phyloP scores from a whole-genome alignment of 306 rosid species.

The Cicer chorassanicum region DNA sequence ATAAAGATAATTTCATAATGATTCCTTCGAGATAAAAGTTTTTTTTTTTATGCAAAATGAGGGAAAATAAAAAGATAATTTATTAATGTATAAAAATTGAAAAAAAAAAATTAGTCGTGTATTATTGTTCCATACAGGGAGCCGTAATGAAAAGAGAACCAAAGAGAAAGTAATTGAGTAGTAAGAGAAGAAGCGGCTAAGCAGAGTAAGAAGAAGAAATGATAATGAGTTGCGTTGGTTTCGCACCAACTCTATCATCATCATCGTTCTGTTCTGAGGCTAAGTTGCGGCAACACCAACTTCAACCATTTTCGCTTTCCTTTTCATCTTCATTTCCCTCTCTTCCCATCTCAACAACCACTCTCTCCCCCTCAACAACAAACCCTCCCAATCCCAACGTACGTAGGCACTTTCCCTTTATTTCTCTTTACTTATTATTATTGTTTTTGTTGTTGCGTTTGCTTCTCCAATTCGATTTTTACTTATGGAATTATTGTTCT shows the following conservation, averaged over 20 bases:
- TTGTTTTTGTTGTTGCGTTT: not conserved
- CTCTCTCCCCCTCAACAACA: not conserved
- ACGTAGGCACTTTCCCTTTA: not conserved
- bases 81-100: too few species aligned
- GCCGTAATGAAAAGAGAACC: too few species aligned
- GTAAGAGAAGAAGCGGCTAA: too few species aligned
- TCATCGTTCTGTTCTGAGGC: not conserved
- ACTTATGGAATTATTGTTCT: too few species aligned
- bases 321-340: not conserved
- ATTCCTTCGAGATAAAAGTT: too few species aligned
- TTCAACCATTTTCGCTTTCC: not conserved
- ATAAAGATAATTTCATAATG: too few species aligned
- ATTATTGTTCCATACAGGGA: too few species aligned
- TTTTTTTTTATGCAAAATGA: too few species aligned
- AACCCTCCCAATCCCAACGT: not conserved
- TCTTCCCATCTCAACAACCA: not conserved
- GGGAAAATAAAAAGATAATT: too few species aligned
- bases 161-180: too few species aligned
- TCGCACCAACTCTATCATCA: not conserved
- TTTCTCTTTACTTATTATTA: not conserved
- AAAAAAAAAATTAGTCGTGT: too few species aligned
- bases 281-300: not conserved
- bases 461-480: not conserved
- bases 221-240: conserved; percentile 5
- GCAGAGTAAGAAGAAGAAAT: not conserved